Evolutionary conservation across 148 eudicot genomes (phyloP).

Genomic region (Salicornia ramosissima): DNA sequence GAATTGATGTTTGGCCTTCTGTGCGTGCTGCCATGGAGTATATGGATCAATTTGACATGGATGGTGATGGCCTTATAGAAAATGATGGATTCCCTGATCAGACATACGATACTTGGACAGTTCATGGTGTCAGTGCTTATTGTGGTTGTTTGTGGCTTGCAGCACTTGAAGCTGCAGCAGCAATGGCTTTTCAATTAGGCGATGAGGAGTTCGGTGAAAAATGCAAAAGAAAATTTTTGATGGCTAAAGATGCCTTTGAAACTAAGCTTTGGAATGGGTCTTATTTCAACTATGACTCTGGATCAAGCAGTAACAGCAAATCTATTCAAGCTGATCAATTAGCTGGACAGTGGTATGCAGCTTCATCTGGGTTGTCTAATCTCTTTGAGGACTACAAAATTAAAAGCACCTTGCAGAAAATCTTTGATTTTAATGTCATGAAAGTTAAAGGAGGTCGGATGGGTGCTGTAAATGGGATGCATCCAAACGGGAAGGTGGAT

Average conservation of each 20-base stretch:
- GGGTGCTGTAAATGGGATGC: constrained; percentile 99
- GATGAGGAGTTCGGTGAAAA: constrained; percentile 71
- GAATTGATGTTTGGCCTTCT: constrained; percentile 95
- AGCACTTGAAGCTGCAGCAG: constrained; percentile 93
- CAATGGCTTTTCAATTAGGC: constrained; percentile 90
- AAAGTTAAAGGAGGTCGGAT: constrained; percentile 82
- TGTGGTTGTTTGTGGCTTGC: constrained; percentile 97
- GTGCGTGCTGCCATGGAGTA: constrained; percentile 95
- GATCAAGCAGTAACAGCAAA: constrained; percentile 92
- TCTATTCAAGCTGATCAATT: constrained; percentile 96
- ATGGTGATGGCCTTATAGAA: constrained; percentile 81
- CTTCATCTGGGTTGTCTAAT: constrained; percentile 85
- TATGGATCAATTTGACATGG: constrained; percentile 94
- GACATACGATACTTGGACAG: constrained; percentile 98
- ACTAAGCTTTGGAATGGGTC: constrained; percentile 87
- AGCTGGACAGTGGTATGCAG: constrained; percentile 97
- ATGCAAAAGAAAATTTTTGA: constrained; percentile 65
- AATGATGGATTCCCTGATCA: constrained; percentile 99
- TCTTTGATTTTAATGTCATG: constrained; percentile 90
- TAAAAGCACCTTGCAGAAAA: constrained; percentile 62
- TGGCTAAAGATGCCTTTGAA: constrained; percentile 68
- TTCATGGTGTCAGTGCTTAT: constrained; percentile 93
- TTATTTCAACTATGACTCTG: constrained; percentile 94
- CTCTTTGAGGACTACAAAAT: constrained; percentile 74
- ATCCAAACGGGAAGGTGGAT: constrained; percentile 86